These are phyloP conservation scores for Neurospora sp. DNA, from an alignment of 2,329 filamentous ascomycete genomes.

Conservation along the genomic window DNA sequence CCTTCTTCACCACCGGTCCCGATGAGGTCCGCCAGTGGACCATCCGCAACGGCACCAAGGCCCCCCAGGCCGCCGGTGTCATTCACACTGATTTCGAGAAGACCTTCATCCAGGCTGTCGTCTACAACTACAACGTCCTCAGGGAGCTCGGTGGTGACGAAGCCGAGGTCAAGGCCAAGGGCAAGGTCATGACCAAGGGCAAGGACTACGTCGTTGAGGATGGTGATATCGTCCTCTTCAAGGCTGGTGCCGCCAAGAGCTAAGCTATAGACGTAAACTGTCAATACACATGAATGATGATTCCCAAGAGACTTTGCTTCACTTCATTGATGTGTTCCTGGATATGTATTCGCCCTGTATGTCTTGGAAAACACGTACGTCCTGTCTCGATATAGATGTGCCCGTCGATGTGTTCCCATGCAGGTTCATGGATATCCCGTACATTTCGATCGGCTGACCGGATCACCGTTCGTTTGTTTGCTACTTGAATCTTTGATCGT, in stretches of 20 bases:
- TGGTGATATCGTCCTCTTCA: constrained; percentile 77
- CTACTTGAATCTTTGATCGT: neutral
- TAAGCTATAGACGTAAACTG: constrained; percentile 22
- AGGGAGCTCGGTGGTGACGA: constrained; percentile 89
- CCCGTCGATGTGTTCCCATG: neutral
- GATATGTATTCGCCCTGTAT: neutral
- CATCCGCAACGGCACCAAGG: constrained; percentile 89
- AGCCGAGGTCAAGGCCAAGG: constrained; percentile 74
- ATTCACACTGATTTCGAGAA: constrained; percentile 99
- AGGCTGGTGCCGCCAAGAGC: constrained; percentile 73
- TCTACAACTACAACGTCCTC: constrained; percentile 78
- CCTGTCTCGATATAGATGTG: neutral
- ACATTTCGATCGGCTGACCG: neutral
- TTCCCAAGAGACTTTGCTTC: neutral
- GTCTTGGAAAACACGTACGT: neutral
- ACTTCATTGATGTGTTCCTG: neutral
- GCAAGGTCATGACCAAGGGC: constrained; percentile 97
- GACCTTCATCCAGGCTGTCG: constrained; percentile 94
- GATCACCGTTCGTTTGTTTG: neutral
- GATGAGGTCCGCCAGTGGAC: constrained; percentile 99
- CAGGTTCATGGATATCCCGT: neutral
- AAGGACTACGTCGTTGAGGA: constrained; percentile 92
- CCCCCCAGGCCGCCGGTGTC: constrained; percentile 93
- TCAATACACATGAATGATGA: neutral
- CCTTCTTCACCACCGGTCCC: constrained; percentile 93